phyloP scores from a whole-genome alignment of 2,329 filamentous ascomycete species.

The Aspergillus quadricinctus region DNA sequence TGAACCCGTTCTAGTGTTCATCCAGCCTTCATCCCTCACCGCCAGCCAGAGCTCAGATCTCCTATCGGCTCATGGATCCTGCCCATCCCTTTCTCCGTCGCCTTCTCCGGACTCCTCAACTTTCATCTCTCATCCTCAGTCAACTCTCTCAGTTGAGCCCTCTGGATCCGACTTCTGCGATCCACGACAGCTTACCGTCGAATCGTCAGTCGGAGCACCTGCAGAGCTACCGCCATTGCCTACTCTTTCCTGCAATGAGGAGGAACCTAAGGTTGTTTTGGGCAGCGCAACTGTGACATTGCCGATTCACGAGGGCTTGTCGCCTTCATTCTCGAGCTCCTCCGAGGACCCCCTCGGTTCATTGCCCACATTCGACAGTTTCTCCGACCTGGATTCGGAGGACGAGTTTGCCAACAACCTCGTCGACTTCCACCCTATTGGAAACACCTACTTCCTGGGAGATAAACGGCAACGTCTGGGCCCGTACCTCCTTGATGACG shows the following conservation, averaged over 20 bases:
- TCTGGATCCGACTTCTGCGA: slow-evolving; percentile 83
- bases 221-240: slow-evolving; percentile 59
- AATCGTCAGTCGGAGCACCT: slow-evolving; percentile 45
- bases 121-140: slow-evolving; percentile 74
- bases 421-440: slow-evolving; percentile 61
- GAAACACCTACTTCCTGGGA: slow-evolving; percentile 57
- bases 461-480: slow-evolving; percentile 71
- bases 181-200: slow-evolving; percentile 80
- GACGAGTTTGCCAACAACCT: slow-evolving; percentile 77
- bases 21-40: slow-evolving; percentile 63
- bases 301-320: slow-evolving; percentile 33
- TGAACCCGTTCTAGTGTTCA: slow-evolving; percentile 51
- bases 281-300: slow-evolving; percentile 34
- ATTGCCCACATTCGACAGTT: slow-evolving; percentile 73
- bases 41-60: slow-evolving; percentile 63
- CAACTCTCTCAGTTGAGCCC: slow-evolving; percentile 57
- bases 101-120: slow-evolving; percentile 69
- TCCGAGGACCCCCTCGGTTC: slow-evolving; percentile 51
- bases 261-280: slow-evolving; percentile 34
- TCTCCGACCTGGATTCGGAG: slow-evolving; percentile 86
- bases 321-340: slow-evolving; percentile 38
- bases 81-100: slow-evolving; percentile 82
- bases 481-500: slow-evolving; percentile 68
- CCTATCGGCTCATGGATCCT: slow-evolving; percentile 63
- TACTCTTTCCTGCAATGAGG: slow-evolving; percentile 48